Percentiles rank a stretch among this genome's conserved stretches.
Conservation (phyloP, 495 filamentous ascomycete genomes). For the Clohesyomyces aquaticus region DNA sequence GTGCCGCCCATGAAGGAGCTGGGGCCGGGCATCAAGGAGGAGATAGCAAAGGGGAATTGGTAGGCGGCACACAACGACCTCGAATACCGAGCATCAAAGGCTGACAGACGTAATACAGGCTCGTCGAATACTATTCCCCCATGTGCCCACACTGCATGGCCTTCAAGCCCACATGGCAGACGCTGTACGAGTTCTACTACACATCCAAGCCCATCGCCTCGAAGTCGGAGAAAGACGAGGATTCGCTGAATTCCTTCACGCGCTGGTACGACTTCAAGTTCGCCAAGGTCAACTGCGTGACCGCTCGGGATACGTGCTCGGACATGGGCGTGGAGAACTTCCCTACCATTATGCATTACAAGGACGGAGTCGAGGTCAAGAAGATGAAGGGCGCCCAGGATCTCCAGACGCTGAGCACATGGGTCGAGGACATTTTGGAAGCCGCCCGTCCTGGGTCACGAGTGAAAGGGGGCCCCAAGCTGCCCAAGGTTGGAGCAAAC, state of each 20-base stretch:
- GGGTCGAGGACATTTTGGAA: conserved; percentile 79
- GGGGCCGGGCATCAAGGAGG: conserved; percentile 58
- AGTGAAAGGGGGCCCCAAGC: conserved; percentile 61
- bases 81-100: conserved; percentile 34
- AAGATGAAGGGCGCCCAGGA: conserved; percentile 62
- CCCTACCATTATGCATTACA: conserved; percentile 79
- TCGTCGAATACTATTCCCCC: conserved; percentile 78
- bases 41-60: conserved; percentile 68
- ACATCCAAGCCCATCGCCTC: conserved; percentile 73
- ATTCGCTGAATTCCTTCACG: conserved; percentile 66
- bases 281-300: conserved; percentile 79
- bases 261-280: conserved; percentile 90
- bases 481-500: conserved; percentile 63
- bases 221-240: conserved; percentile 45
- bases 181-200: conserved; percentile 94
- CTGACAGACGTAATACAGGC: conserved; percentile 50
- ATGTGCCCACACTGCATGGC: conserved; percentile 78
- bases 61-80: conserved; percentile 38
- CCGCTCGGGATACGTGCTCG: conserved; percentile 73
- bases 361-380: conserved; percentile 73
- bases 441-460: conserved; percentile 76
- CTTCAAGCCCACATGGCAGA: conserved; percentile 86
- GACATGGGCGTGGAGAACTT: conserved; percentile 66
- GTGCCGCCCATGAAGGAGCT: conserved; percentile 76
- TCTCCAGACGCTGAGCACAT: conserved; percentile 64